Base-by-base conservation (phyloP, 148 eudicot genomes). In the Linanthus parryae region DNA sequence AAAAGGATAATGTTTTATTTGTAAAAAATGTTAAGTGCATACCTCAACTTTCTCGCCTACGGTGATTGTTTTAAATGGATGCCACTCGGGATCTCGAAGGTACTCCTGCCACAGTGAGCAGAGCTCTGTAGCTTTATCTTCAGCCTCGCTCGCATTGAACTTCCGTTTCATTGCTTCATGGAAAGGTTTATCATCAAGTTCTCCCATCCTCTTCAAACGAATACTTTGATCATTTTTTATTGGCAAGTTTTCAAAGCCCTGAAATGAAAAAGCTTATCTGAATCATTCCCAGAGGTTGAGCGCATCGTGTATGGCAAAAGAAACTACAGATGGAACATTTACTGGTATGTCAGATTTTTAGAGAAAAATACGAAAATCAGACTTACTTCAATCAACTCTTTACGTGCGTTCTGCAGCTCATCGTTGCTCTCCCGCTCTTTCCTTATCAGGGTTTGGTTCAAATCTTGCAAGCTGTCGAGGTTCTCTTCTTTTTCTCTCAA, bases 21-120 rank as follows among this genome's bases (percentile, higher is more conserved):
- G 15, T 45, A 23, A 30, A 45, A 45, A 61, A 33, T 57, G n/a
- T n/a, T n/a, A n/a, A n/a, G n/a, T n/a, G n/a, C n/a, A 46, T 8
- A 79, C 85, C 85, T 73, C 42, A 35, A 41, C 19, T 31, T 36
- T 54, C 16, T 79, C 95, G 28, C 77, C 57, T 45, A 63, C 46
- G 30, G 24, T 45, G 54, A 79, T 56, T 53, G 81, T 75, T 70
- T 63, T 81, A 48, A 84, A 81, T 44, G 98, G 96, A 69, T 87
- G 96, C 98, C 98, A 92, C 33, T 69, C 88, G 44, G 98, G 83
- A 63, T 92, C 96, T 58, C 89, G 69, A 39, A 92, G 88, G 68
- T 79, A 82, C 59, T 87, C 96, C 58, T 81, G 84, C 98, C 98
- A 92, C 73, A 84, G 68, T 7, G 96, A 92, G 70, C 85, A 79